A percentile compares a stretch with the other conserved stretches of the same genome.
Evolutionary conservation across 2,329 filamentous ascomycete genomes (phyloP).

Genomic region (Aquanectria penicillioides): DNA sequence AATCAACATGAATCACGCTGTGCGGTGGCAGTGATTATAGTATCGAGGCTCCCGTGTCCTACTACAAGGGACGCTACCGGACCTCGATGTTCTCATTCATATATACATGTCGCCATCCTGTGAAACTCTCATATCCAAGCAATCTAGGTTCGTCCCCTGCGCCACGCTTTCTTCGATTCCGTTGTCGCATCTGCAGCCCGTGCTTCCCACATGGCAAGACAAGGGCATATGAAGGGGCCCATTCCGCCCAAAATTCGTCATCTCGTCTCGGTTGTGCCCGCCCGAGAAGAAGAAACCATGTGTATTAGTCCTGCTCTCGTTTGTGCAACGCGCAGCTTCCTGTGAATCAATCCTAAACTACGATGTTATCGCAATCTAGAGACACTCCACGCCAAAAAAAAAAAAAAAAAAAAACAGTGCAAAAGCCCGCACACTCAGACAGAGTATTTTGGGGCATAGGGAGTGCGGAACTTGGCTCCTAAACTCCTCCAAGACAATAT

Average conservation of each 20-base stretch:
- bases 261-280: neutral
- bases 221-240: conserved; percentile 15
- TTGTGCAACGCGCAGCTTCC: neutral
- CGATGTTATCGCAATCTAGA: neutral
- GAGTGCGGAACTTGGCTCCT: neutral
- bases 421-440: neutral
- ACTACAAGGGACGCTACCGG: too few species aligned
- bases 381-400: neutral
- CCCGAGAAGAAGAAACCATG: too few species aligned
- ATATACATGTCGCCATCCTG: neutral
- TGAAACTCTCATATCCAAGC: conserved; percentile 2
- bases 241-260: neutral
- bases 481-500: neutral
- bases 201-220: conserved; percentile 40
- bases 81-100: neutral
- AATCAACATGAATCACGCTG: conserved; percentile 5
- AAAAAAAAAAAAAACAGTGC: neutral
- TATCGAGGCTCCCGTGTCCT: too few species aligned
- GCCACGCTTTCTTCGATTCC: conserved; percentile 25
- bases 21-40: conserved; percentile 5
- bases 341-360: neutral
- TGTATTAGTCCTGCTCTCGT: neutral
- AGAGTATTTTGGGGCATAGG: too few species aligned
- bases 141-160: conserved; percentile 11
- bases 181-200: conserved; percentile 25